Evolutionary conservation across 306 rosid genomes (phyloP).

Genomic region (Quercus alba): DNA sequence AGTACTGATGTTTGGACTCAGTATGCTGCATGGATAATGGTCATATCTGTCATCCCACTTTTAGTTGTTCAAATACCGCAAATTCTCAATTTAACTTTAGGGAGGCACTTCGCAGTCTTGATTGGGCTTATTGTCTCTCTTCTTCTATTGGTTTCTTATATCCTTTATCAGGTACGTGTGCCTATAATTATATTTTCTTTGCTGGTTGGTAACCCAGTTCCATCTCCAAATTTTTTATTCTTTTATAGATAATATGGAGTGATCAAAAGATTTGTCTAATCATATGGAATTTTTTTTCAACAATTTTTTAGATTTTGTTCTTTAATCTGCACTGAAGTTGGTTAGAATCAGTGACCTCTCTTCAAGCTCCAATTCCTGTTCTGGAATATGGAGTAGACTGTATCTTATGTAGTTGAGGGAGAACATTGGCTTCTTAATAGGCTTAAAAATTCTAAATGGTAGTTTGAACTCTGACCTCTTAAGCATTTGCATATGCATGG

Average conservation of each 20-base stretch:
- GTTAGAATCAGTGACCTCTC: neutral
- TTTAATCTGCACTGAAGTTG: neutral
- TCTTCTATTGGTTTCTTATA: constrained; percentile 50
- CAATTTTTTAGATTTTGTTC: neutral
- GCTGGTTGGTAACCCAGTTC: neutral
- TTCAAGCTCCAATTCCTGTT: neutral
- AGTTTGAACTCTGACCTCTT: no score
- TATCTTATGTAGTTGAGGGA: neutral
- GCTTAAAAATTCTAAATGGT: no score
- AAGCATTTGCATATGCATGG: no score
- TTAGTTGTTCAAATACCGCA: constrained; percentile 91
- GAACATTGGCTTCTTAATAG: neutral
- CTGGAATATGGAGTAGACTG: neutral
- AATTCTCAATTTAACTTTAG: constrained; percentile 62
- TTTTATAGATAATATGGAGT: neutral
- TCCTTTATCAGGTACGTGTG: constrained; percentile 74
- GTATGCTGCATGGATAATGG: constrained; percentile 85
- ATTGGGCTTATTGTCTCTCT: constrained; percentile 71
- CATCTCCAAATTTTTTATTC: neutral
- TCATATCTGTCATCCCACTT: constrained; percentile 71
- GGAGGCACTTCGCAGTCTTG: constrained; percentile 77
- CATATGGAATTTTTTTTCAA: neutral
- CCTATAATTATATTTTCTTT: neutral
- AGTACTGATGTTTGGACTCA: constrained; percentile 94
- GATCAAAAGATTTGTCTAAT: neutral